Base-by-base conservation (phyloP, 179 eudicot genomes). In the Spinacia oleracea region DNA sequence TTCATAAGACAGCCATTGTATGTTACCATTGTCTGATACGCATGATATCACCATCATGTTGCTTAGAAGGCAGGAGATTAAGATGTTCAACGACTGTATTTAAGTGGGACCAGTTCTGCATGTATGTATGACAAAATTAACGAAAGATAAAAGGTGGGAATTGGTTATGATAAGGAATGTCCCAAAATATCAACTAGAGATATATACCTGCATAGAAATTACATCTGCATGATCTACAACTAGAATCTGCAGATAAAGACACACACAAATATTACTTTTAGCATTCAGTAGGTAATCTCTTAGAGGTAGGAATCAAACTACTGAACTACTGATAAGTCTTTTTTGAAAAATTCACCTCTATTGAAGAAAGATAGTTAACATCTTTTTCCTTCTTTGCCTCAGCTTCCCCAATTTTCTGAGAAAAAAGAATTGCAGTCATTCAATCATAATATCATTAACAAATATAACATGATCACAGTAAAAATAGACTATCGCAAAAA, bases 211-310 rank as follows among this genome's bases (percentile, higher is more conserved):
- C 99, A 96, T 96, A 45, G 96, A 77, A 82, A 94, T 89, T 76
- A 96, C 91, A 84, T 96, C 98, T 42, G 98, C 97, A 85, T 96
- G 99, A 80, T 96, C 99, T 81, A 96, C 82, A 48, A 96, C 80
- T 82, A 96, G 84, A 82, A 96, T 87, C 99, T 96, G 91, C 74
- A 53, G 76, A 80, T 51, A 31, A 77, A 67, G 75, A 34, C 43
- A 43, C 53, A 55, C 53, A 74, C 40, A 12, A 32, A 62, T 42
- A n/a, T 14, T 18, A 45, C 55, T 50, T 56, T 15, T 63, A 43
- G 48, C 31, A 23, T 34, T 58, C 29, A 68, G 10, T 14, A 9
- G 56, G 38, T 38, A 21, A 20, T 31, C 65, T 70, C 46, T 1
- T n/a, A 40, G 32, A 43, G 14, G 21, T 56, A 31, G 32, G 68